These are phyloP conservation scores for Ganoderma lingzhi DNA, from an alignment of 1,284 basidiomycete species.

Conservation along the genomic window DNA sequence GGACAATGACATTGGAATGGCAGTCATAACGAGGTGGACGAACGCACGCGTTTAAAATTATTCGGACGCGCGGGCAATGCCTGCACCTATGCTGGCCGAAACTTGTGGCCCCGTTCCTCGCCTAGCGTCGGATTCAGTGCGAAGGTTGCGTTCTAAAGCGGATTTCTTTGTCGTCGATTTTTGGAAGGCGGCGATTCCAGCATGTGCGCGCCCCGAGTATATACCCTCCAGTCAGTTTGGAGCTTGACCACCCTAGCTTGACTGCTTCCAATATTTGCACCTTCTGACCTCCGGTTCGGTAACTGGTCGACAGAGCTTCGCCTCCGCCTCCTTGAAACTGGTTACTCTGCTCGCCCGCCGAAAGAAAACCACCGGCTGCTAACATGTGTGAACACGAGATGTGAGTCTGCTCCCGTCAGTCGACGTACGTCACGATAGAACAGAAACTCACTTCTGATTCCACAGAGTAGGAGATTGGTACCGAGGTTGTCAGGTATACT, in stretches of 20 bases:
- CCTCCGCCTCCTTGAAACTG: background rate
- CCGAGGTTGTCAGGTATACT: slow-evolving; percentile 64
- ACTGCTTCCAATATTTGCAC: background rate
- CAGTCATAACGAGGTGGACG: background rate
- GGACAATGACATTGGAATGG: background rate
- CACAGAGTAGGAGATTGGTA: slow-evolving; percentile 66
- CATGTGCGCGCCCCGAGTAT: background rate
- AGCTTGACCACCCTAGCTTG: background rate
- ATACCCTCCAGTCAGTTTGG: background rate
- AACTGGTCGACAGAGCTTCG: background rate
- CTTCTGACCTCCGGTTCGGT: too few relatives aligned
- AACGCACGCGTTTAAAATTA: background rate
- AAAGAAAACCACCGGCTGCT: background rate
- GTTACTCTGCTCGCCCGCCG: background rate
- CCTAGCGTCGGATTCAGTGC: background rate
- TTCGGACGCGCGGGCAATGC: background rate
- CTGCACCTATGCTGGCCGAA: background rate
- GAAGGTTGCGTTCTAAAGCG: background rate
- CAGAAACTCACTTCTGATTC: slow-evolving; percentile 11
- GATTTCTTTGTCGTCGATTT: background rate
- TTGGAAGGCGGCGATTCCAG: background rate
- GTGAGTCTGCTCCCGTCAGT: slow-evolving; percentile 44
- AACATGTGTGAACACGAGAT: slow-evolving; percentile 67
- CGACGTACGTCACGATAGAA: background rate
- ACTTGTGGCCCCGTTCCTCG: background rate